Evolutionary conservation across 768 basidiomycete species (phyloP).

Genomic region (Porphyrellus cyaneotinctus): DNA sequence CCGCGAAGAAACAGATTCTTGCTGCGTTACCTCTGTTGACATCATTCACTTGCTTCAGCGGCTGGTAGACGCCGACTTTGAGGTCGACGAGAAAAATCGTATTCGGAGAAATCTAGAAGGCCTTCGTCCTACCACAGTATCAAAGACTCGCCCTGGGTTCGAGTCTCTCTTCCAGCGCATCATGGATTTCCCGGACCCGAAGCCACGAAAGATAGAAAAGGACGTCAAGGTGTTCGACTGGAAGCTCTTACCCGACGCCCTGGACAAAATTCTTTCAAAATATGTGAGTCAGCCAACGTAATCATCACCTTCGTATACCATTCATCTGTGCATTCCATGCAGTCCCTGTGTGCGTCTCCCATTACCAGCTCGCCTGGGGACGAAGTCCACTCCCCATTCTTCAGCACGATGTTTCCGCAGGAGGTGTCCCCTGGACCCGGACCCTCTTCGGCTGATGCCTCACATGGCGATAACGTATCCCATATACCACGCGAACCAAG

Average conservation of each 20-base stretch:
- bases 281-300: constrained; percentile 51
- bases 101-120: constrained; percentile 94
- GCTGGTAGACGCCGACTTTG: constrained; percentile 68
- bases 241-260: constrained; percentile 62
- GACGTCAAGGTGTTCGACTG: constrained; percentile 88
- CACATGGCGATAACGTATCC: constrained; percentile 6
- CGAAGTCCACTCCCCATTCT: constrained; percentile 29
- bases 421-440: background rate
- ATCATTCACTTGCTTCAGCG: constrained; percentile 89
- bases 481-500: constrained; percentile 12
- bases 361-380: constrained; percentile 22
- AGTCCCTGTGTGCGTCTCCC: constrained; percentile 49
- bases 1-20: constrained; percentile 68
- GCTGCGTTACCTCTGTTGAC: constrained; percentile 93
- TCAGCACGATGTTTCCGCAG: constrained; percentile 25
- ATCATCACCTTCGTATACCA: background rate
- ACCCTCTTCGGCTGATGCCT: constrained; percentile 18
- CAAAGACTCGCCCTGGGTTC: constrained; percentile 75
- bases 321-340: background rate
- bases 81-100: constrained; percentile 95
- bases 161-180: constrained; percentile 92
- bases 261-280: constrained; percentile 81
- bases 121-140: constrained; percentile 84
- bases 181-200: constrained; percentile 93
- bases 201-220: constrained; percentile 96